phyloP scores from a whole-genome alignment of 805 yeast genomes.

The Kodamaea leandrae region DNA sequence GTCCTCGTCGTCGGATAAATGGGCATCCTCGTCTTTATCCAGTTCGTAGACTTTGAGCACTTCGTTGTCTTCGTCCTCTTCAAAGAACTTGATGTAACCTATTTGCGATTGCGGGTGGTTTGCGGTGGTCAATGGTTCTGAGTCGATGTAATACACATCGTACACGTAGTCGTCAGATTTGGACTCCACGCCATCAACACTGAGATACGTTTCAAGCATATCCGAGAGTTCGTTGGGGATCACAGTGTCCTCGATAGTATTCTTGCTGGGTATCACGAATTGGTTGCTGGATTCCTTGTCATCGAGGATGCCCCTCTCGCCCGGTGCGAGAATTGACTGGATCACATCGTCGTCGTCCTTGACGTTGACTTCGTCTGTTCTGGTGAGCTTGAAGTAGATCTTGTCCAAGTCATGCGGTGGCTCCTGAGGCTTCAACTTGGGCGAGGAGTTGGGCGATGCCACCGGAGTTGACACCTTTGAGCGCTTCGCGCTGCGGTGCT shows the following conservation, averaged over 20 bases:
- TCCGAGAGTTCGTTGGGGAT: slow-evolving; percentile 66
- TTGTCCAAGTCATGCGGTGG: slow-evolving; percentile 12
- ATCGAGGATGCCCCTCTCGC: not conserved
- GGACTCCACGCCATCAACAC: slow-evolving; percentile 26
- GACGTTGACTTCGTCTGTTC: slow-evolving; percentile 30
- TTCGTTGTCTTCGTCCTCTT: slow-evolving; percentile 49
- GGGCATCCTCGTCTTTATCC: slow-evolving; percentile 10
- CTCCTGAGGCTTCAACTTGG: slow-evolving; percentile 4
- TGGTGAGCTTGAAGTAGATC: slow-evolving; percentile 32
- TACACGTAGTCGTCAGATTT: slow-evolving; percentile 68
- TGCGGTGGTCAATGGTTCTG: slow-evolving; percentile 42
- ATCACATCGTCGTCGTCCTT: slow-evolving; percentile 9
- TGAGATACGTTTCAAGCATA: slow-evolving; percentile 65
- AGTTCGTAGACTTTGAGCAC: slow-evolving; percentile 18
- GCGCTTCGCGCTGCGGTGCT: slow-evolving; percentile 35
- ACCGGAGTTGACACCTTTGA: slow-evolving; percentile 38
- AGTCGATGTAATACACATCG: slow-evolving; percentile 62
- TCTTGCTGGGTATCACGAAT: slow-evolving; percentile 36
- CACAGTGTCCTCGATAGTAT: slow-evolving; percentile 29
- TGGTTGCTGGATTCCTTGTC: slow-evolving; percentile 22
- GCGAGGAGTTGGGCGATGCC: slow-evolving; percentile 24
- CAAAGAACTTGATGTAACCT: slow-evolving; percentile 55
- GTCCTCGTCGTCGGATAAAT: slow-evolving; percentile 68
- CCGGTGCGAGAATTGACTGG: slow-evolving; percentile 11
- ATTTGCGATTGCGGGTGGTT: slow-evolving; percentile 47